Evolutionary conservation across 2,329 filamentous ascomycete genomes (phyloP).

Genomic region (Botrytis paeoniae): DNA sequence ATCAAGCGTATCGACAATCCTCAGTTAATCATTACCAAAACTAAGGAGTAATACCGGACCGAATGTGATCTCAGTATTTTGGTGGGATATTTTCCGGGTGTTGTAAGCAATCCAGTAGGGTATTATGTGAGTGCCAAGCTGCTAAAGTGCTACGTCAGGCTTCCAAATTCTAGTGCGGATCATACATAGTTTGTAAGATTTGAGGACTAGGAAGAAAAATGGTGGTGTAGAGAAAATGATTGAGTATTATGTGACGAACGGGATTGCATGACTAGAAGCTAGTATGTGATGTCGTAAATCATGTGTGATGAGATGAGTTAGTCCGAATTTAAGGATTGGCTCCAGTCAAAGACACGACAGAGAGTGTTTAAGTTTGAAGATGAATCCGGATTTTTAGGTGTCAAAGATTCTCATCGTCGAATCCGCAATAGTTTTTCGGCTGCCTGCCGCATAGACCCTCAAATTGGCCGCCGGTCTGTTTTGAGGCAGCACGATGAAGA

Average conservation of each 20-base stretch:
- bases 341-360: background rate
- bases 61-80: background rate
- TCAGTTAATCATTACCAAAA: background rate
- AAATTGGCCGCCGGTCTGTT: background rate
- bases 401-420: background rate
- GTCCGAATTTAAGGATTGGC: too few relatives aligned
- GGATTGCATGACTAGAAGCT: background rate
- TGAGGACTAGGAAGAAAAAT: background rate
- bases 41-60: background rate
- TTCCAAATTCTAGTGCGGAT: background rate
- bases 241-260: background rate
- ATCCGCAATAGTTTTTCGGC: background rate
- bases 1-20: background rate
- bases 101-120: background rate
- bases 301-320: background rate
- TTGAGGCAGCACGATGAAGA: background rate
- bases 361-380: background rate
- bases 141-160: background rate
- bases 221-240: background rate
- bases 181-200: too few relatives aligned
- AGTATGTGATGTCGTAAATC: background rate
- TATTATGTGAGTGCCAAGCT: background rate
- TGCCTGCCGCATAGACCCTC: background rate
- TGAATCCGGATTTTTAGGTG: background rate
- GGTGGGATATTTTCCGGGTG: background rate